phyloP scores from a whole-genome alignment of 768 basidiomycete species.

The Pleurotus platypus region DNA sequence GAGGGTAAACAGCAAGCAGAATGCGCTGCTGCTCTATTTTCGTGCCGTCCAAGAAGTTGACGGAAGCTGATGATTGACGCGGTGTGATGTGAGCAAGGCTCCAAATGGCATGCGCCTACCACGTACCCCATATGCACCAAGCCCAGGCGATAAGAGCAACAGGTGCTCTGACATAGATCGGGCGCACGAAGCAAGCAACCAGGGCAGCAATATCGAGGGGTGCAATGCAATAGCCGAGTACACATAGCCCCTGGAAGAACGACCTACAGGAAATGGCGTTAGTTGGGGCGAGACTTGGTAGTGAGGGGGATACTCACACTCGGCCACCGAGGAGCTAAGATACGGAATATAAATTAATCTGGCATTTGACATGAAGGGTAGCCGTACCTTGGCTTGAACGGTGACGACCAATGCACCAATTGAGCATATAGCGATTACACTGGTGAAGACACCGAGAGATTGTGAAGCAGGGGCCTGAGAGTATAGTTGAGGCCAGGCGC shows the following conservation, averaged over 20 bases:
- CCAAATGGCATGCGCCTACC: neutral
- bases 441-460: slow-evolving; percentile 86
- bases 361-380: neutral
- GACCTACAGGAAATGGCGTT: slow-evolving; percentile 44
- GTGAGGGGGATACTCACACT: slow-evolving; percentile 50
- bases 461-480: slow-evolving; percentile 77
- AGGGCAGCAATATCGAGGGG: slow-evolving; percentile 90
- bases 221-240: slow-evolving; percentile 92
- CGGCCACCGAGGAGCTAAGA: slow-evolving; percentile 72
- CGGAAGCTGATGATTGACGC: slow-evolving; percentile 55
- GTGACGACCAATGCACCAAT: slow-evolving; percentile 90
- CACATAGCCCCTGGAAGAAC: slow-evolving; percentile 96
- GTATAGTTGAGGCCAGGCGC: neutral
- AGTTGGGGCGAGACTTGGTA: neutral
- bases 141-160: slow-evolving; percentile 85
- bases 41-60: slow-evolving; percentile 94
- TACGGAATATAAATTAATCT: neutral
- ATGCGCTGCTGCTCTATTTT: slow-evolving; percentile 90
- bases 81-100: no score
- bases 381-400: slow-evolving; percentile 85
- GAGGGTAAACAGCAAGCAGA: slow-evolving; percentile 92
- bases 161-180: slow-evolving; percentile 85
- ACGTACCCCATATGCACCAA: slow-evolving; percentile 96
- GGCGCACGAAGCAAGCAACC: slow-evolving; percentile 78
- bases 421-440: slow-evolving; percentile 90